Evolutionary conservation across 2,329 filamentous ascomycete genomes (phyloP), one percentile per base, ranked within the genome.

Genomic region (Sporothrix curviconia): DNA sequence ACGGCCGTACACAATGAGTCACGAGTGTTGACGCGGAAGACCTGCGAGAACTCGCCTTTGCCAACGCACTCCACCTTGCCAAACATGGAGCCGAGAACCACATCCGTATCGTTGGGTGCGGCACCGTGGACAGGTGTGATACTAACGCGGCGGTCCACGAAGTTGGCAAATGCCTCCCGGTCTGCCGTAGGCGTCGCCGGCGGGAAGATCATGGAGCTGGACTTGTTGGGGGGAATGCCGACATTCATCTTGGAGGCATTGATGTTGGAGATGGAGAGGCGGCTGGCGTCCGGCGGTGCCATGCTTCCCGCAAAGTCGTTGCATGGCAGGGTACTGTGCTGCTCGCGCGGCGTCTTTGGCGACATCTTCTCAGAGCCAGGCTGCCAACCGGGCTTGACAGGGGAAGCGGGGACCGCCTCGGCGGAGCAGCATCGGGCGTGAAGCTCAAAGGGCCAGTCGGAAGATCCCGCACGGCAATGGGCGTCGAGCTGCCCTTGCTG

Each of bases 31-130:
- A 96, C 92, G 36, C 87, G 84, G 70, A 90, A 99, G 1, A 99
- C 94, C 57, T 88, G 83, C 0, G 94, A 97, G 68, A 99, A 99
- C 69, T 96, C 92, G 58, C 94, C 94, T 59, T 86, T 86, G 49
- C 92, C 92, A 63, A 92, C 81, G 59, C 86, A 79, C 64, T 90
- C 88, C 12, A 95, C 87, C 60, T 86, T 88, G 56, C 87, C 84
- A 68, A 99, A 99, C 55, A 88, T 84, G 3, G 83, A 80, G 12
- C 82, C 83, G 53, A 96, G 74, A 54, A 82, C 83, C 22, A 84
- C 81, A 66, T 97, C 92, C 15, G 92, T 80, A 60, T 95, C 85
- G 46, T 83, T 82, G 34, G 82, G 80, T n/a, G 81, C 82, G 58
- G 86, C 82, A 7, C 80, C 82, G 64, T 89, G 86, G 55, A 91